Evolutionary conservation across 1,284 basidiomycete species (phyloP).

Genomic region (Salmacisia buchloeana): DNA sequence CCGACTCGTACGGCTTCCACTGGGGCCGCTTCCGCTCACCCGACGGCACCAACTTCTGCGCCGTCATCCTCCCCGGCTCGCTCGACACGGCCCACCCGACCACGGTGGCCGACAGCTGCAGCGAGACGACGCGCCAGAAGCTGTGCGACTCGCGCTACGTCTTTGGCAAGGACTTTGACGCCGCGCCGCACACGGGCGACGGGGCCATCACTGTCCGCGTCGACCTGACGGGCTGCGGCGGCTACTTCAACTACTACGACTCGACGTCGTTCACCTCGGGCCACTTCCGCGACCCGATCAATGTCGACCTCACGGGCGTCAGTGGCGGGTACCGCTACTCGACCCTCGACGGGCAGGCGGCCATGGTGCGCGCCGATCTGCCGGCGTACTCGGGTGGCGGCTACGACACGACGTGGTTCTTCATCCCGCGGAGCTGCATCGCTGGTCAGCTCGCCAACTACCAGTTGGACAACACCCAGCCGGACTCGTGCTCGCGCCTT

Average conservation of each 20-base stretch:
- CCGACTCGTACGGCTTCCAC: not conserved
- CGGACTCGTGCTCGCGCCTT: not conserved
- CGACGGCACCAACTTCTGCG: not conserved
- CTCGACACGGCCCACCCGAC: slow-evolving; percentile 1
- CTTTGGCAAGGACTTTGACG: not conserved
- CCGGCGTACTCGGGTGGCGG: not conserved
- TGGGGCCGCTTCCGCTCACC: not conserved
- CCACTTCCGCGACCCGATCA: not conserved
- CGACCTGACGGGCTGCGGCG: not conserved
- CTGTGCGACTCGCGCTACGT: not conserved
- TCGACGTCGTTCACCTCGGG: not conserved
- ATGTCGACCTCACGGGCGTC: not conserved
- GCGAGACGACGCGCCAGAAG: not conserved
- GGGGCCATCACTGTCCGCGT: not conserved
- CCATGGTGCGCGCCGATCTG: not conserved
- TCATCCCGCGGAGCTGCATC: not conserved
- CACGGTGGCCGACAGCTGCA: not conserved
- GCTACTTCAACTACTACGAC: slow-evolving; percentile 1
- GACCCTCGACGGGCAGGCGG: not conserved
- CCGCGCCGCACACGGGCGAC: not conserved
- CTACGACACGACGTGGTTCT: slow-evolving; percentile 4
- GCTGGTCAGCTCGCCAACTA: not conserved
- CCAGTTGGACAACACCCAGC: not conserved
- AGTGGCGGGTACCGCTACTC: not conserved
- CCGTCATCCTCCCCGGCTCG: not conserved